Evolutionary conservation across 169 alveolate genomes (phyloP), one percentile per base, ranked within the genome.

Genomic region (Cryptosporidium sp.): DNA sequence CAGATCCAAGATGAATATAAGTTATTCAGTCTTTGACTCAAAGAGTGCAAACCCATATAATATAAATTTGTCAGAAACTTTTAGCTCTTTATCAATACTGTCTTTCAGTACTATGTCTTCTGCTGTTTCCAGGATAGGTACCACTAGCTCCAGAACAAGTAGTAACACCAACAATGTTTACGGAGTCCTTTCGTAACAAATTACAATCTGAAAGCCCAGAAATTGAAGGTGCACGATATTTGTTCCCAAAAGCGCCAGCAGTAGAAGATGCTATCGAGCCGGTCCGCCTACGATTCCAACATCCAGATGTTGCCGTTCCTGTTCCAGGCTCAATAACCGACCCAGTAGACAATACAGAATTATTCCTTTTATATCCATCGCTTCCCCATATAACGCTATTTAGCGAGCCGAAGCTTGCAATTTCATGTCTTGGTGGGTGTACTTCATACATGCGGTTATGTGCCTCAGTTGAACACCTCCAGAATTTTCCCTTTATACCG

Each of bases 101-200:
- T 23, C 62, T 53, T 80, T 80, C 89, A 26, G 52, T 21, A 29
- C 89, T 80, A 18, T 80, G 89, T 39, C 89, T 60, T 60, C 89
- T 60, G 62, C 89, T 80, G 42, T 80, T 80, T 18, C 72, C 80
- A 42, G 89, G 89, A 65, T 62, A 80, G 21, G 89, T 80, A 60
- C 89, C 89, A 60, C 89, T 80, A n/a, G 89, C 44, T 42, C 89
- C 89, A 16, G 89, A 80, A 65, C 89, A 80, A 42, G 89, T 80
- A 18, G 89, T 62, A 31, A 80, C 60, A 58, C 86, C 86, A 26
- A 73, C 86, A 80, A 80, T 67, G 52, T 80, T 80, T 12, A 62
- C 51, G 8, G 89, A 80, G 60, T 80, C 89, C 68, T 80, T 80
- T 80, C 89, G 69, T 23, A 62, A 42, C n/a, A 65, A 18, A 29